phyloP scores from a whole-genome alignment of 495 filamentous ascomycete genomes.

The Pyronema domesticum region DNA sequence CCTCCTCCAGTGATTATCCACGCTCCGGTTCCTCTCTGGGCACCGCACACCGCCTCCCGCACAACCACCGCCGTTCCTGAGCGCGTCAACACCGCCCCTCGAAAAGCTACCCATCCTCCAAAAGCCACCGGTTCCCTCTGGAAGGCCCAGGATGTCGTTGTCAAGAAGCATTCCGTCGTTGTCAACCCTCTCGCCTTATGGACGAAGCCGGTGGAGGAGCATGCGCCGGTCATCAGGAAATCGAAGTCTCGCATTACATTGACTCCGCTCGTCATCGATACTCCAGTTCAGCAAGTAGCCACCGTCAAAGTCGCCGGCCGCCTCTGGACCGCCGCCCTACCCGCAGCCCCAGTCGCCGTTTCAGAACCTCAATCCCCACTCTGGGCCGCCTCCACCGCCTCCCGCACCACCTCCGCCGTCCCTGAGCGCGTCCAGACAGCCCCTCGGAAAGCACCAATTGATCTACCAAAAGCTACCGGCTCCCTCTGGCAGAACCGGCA shows the following conservation, averaged over 20 bases:
- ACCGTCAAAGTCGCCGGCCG: background rate
- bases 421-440: constrained; percentile 7
- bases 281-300: background rate
- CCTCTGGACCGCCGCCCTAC: background rate
- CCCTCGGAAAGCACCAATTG: background rate
- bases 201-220: no score
- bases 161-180: background rate
- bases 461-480: background rate
- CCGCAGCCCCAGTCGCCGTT: background rate
- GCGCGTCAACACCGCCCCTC: background rate
- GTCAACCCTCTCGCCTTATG: background rate
- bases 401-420: constrained; percentile 15
- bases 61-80: background rate
- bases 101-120: background rate
- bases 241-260: no score
- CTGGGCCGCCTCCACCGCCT: constrained; percentile 15
- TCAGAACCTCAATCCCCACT: constrained; percentile 5
- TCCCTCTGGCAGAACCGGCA: background rate
- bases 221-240: no score
- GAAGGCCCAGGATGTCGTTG: background rate
- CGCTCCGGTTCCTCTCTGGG: background rate
- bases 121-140: background rate
- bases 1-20: background rate
- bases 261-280: no score
- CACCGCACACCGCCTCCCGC: background rate